Evolutionary conservation across 2,329 filamentous ascomycete species (phyloP), one percentile per base, ranked within the genome.

Genomic region (Pseudopithomyces maydicus): DNA sequence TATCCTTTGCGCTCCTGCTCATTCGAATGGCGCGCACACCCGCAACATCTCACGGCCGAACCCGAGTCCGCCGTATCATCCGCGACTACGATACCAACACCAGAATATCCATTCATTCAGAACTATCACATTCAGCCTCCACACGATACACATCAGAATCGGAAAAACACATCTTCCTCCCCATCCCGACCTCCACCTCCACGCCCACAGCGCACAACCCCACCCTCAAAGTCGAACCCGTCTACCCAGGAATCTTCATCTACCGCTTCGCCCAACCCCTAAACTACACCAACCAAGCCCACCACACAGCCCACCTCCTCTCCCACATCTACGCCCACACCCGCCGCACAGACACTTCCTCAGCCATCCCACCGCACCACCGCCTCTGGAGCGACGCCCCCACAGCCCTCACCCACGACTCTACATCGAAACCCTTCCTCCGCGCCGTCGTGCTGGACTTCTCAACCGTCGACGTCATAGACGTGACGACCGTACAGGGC

Each of bases 261-360:
- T 97, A 97, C 79, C 88, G 92, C 42, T 96, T 97, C 76, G 89
- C 89, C 0, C 92, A 97, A 78, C 90, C 91, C 43, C 96, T 96
- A 82, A 96, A 94, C 78, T 97, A 97, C 71, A 91, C 92, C 60
- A 97, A 96, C 65, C 91, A 91, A 19, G 91, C 90, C 64, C 87
- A 90, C 71, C 91, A 94, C 58, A 84, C 96, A 45, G 91, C 96
- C 69, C 84, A 91, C 69, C 82, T 96, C 49, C 85, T 87, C 2
- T 78, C 83, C 2, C 85, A 87, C 64, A 86, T 96, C 45, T 89
- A 89, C 64, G 75, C 81, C 11, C 56, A 70, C 33, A 73, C 71
- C 2, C 64, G 67, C 2, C 69, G 56, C 7, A 67, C 64, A 8
- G 47, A 53, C 12, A 12, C 42, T 0, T 62, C 68, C n/a, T 66